Evolutionary conservation across 805 yeast genomes (phyloP).

Genomic region (Candida germanica): DNA sequence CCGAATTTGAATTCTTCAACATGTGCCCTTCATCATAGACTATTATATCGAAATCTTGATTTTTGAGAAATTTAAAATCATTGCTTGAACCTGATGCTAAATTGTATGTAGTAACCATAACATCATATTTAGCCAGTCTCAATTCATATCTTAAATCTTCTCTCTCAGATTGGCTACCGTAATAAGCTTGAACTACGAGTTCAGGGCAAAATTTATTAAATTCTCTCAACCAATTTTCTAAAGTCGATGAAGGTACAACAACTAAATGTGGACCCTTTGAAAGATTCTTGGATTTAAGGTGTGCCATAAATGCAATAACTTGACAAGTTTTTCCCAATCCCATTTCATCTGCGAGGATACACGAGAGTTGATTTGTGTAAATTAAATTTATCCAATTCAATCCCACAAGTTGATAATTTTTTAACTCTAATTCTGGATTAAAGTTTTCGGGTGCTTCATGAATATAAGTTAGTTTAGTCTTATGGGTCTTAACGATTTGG

Average conservation of each 20-base stretch:
- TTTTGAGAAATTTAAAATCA: slow-evolving; percentile 75
- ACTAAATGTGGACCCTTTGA: slow-evolving; percentile 79
- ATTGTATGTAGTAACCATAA: slow-evolving; percentile 90
- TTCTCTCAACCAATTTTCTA: slow-evolving; percentile 97
- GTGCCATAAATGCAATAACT: slow-evolving; percentile 88
- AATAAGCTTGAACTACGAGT: slow-evolving; percentile 83
- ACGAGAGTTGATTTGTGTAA: slow-evolving; percentile 75
- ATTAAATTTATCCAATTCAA: slow-evolving; percentile 86
- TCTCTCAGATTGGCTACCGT: slow-evolving; percentile 84
- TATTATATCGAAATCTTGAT: slow-evolving; percentile 76
- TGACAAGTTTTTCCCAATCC: slow-evolving; percentile 97
- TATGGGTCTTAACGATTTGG: slow-evolving; percentile 26
- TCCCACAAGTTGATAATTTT: slow-evolving; percentile 95
- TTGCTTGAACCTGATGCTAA: slow-evolving; percentile 83
- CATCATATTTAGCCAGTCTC: slow-evolving; percentile 64
- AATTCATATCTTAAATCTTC: slow-evolving; percentile 76
- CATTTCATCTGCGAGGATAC: slow-evolving; percentile 98
- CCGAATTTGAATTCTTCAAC: slow-evolving; percentile 85
- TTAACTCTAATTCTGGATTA: slow-evolving; percentile 62
- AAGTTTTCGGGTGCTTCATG: slow-evolving; percentile 69
- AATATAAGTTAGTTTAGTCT: slow-evolving; percentile 43
- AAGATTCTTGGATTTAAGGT: slow-evolving; percentile 63
- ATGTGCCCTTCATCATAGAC: slow-evolving; percentile 98
- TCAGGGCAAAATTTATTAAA: slow-evolving; percentile 84
- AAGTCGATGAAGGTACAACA: slow-evolving; percentile 93